Percentiles rank a stretch among this genome's conserved stretches.
These are phyloP conservation scores for Trichoderma harzianum DNA, from an alignment of 2,329 filamentous ascomycete species.

Conservation along the genomic window DNA sequence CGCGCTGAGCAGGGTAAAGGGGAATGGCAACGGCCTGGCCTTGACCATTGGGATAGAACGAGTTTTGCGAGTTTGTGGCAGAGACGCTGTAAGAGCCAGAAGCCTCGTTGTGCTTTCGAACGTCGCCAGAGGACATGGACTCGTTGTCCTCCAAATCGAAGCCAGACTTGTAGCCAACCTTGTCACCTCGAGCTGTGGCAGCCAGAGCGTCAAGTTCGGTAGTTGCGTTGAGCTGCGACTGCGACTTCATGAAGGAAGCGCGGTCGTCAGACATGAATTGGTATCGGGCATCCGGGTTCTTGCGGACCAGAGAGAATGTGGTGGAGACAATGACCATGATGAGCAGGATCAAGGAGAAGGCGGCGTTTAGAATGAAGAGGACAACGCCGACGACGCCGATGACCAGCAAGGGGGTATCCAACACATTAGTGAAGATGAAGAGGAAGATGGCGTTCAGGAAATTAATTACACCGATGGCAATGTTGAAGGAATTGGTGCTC, in stretches of 20 bases:
- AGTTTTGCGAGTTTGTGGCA: conserved; percentile 30
- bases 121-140: conserved; percentile 38
- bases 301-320: conserved; percentile 71
- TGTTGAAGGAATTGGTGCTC: conserved; percentile 96
- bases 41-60: conserved; percentile 26
- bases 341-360: conserved; percentile 76
- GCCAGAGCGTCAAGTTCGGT: conserved; percentile 89
- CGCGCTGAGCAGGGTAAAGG: conserved; percentile 39
- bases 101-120: conserved; percentile 35
- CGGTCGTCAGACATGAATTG: conserved; percentile 96
- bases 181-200: conserved; percentile 83
- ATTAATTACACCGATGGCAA: conserved; percentile 84
- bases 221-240: conserved; percentile 70
- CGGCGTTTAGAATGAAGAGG: conserved; percentile 83
- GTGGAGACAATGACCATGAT: conserved; percentile 69
- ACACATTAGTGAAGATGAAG: conserved; percentile 82
- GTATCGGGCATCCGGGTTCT: conserved; percentile 93
- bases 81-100: conserved; percentile 21
- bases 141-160: conserved; percentile 41
- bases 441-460: conserved; percentile 89
- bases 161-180: conserved; percentile 45
- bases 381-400: conserved; percentile 85
- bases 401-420: conserved; percentile 77
- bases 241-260: conserved; percentile 95
- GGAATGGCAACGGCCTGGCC: conserved; percentile 43